Evolutionary conservation across 257 asterid species (phyloP), one percentile per base, ranked within the genome.

Genomic region (Fraxinus americana): DNA sequence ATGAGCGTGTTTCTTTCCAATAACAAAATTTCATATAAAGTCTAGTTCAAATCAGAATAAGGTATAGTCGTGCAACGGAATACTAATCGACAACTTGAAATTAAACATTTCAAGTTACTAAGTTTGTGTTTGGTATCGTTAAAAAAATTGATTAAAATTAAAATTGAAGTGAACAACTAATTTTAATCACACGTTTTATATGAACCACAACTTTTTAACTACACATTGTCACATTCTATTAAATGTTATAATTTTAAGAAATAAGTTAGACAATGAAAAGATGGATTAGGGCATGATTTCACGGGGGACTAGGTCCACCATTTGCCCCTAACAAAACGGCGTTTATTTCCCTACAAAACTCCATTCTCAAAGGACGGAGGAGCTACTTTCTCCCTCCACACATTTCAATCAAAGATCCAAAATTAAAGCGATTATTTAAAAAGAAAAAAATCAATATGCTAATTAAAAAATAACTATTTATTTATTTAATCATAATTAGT

Each of bases 241-340:
- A 3, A 32, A 32, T 32, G 34, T 32, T 25, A 25, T 25, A 25
- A 25, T 25, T 25, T 25, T 0, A 25, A 25, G 27, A 25, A 25
- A 25, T 25, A 25, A 25, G 27, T 25, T 25, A 25, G 34, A 32
- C 30, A 21, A 21, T 10, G 13, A 12, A n/a, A 63, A 63, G 35
- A 8, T 63, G 69, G 35, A 63, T 63, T 9, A 23, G 11, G 17
- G 4, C 69, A 63, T 63, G 16, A 25, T 25, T 2, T 16, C 9
- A 23, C 25, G 35, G 69, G 69, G 69, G 78, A 80, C 79, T 25
- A 77, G 85, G 89, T 86, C 91, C 84, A 78, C 88, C 68, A 30
- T 67, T 66, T 75, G 78, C 91, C 91, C 91, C 34, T 78, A 76
- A 84, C 82, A 80, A 84, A 83, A 89, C 91, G 91, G 87, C 89